Evolutionary conservation across 2,329 filamentous ascomycete species (phyloP).

Genomic region (Coniochaeta ligniaria): DNA sequence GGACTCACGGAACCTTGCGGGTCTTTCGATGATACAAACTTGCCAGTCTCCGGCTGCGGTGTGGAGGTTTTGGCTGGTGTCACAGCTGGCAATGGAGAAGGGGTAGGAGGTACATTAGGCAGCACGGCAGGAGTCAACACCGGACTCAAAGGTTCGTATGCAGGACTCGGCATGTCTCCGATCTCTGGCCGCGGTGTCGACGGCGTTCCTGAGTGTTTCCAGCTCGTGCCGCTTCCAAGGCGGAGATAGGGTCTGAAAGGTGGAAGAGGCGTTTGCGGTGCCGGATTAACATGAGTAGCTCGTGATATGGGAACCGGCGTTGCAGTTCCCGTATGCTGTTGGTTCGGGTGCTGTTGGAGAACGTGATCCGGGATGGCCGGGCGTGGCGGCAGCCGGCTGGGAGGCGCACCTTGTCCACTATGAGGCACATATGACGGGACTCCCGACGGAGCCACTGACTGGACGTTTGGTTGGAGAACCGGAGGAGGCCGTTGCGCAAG

Average conservation of each 20-base stretch:
- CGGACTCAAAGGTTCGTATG: conserved; percentile 53
- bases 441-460: conserved; percentile 2
- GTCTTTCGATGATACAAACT: not conserved
- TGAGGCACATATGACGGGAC: not conserved
- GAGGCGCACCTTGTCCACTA: conserved; percentile 17
- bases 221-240: conserved; percentile 44
- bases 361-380: conserved; percentile 8
- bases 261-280: conserved; percentile 14
- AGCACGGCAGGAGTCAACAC: conserved; percentile 24
- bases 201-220: conserved; percentile 49
- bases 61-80: not conserved
- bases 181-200: conserved; percentile 43
- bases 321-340: conserved; percentile 5
- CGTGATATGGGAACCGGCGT: conserved; percentile 16
- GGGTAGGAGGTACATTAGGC: not conserved
- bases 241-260: conserved; percentile 6
- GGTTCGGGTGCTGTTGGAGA: conserved; percentile 12
- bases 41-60: not conserved
- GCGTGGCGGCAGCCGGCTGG: conserved; percentile 17
- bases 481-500: not conserved
- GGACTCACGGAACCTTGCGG: conserved; percentile 1
- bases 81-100: not conserved
- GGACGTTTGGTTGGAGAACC: not conserved
- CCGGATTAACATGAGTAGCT: conserved; percentile 16
- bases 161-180: conserved; percentile 41